A percentile compares a stretch with the other conserved stretches of the same genome.
These are phyloP conservation scores for Melanogaster broomeanus DNA, from an alignment of 768 basidiomycete species.

Conservation along the genomic window DNA sequence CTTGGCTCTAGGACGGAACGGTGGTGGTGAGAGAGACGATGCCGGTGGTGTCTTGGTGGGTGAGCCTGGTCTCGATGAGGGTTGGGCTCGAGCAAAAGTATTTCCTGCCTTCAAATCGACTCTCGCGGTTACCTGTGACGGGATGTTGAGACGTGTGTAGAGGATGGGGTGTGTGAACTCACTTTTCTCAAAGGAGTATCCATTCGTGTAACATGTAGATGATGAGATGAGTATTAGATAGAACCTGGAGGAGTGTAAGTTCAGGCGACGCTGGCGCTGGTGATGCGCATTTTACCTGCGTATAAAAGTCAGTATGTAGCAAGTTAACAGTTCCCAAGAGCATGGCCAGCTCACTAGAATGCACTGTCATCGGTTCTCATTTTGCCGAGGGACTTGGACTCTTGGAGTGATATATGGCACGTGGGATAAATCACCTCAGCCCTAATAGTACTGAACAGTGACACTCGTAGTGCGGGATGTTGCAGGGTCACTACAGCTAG, in stretches of 20 bases:
- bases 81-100: slow-evolving; percentile 29
- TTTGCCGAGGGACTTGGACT: too few species aligned
- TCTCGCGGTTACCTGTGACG: slow-evolving; percentile 53
- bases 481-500: too few species aligned
- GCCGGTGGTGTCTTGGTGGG: slow-evolving; percentile 41
- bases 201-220: slow-evolving; percentile 28
- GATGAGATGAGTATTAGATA: too few species aligned
- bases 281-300: slow-evolving; percentile 3
- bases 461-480: too few species aligned
- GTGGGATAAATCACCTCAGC: too few species aligned
- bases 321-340: too few species aligned
- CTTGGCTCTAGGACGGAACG: slow-evolving; percentile 57
- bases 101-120: slow-evolving; percentile 41
- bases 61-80: slow-evolving; percentile 49
- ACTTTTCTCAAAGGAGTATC: slow-evolving; percentile 50
- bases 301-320: slow-evolving; percentile 3
- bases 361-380: too few species aligned
- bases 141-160: slow-evolving; percentile 14
- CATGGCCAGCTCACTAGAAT: too few species aligned
- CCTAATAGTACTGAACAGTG: too few species aligned
- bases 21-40: slow-evolving; percentile 27
- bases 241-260: not conserved
- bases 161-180: slow-evolving; percentile 10
- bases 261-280: not conserved
- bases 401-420: too few species aligned